Evolutionary conservation across 257 asterid species (phyloP).

Genomic region (Solanum pimpinellifolium): DNA sequence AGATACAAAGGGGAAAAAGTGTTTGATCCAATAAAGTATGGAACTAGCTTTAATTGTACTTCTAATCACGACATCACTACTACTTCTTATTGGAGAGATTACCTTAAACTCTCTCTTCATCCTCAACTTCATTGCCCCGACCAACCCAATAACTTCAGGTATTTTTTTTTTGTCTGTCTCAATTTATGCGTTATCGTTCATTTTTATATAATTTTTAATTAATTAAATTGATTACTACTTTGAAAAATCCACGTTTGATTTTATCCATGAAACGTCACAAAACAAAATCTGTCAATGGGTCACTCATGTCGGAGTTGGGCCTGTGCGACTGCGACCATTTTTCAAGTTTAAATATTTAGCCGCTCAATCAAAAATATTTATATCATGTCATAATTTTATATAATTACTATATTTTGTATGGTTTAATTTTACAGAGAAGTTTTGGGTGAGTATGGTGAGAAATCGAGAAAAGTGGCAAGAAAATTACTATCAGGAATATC

Average conservation of each 20-base stretch:
- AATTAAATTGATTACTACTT: neutral
- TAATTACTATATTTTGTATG: no score
- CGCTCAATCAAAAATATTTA: neutral
- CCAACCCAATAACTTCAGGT: slow-evolving; percentile 55
- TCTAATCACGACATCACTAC: slow-evolving; percentile 17
- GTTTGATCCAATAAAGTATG: slow-evolving; percentile 55
- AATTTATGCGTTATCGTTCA: accelerated
- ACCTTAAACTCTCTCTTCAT: slow-evolving; percentile 58
- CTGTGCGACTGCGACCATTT: neutral
- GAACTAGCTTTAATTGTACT: slow-evolving; percentile 59
- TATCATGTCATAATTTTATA: neutral
- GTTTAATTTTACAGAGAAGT: slow-evolving; percentile 14
- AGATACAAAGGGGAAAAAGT: slow-evolving; percentile 35
- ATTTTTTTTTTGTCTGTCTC: neutral
- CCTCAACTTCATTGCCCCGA: slow-evolving; percentile 50
- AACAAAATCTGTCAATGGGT: neutral
- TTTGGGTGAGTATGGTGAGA: slow-evolving; percentile 31
- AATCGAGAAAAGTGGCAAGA: slow-evolving; percentile 19
- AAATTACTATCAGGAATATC: slow-evolving; percentile 35
- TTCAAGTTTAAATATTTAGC: no score
- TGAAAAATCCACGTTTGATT: neutral
- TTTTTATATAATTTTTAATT: no score
- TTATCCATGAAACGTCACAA: neutral
- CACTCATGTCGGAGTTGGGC: neutral
- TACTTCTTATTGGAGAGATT: slow-evolving; percentile 62